Evolutionary conservation across 2,329 filamentous ascomycete genomes (phyloP).

Genomic region (Diaporthe sp.): DNA sequence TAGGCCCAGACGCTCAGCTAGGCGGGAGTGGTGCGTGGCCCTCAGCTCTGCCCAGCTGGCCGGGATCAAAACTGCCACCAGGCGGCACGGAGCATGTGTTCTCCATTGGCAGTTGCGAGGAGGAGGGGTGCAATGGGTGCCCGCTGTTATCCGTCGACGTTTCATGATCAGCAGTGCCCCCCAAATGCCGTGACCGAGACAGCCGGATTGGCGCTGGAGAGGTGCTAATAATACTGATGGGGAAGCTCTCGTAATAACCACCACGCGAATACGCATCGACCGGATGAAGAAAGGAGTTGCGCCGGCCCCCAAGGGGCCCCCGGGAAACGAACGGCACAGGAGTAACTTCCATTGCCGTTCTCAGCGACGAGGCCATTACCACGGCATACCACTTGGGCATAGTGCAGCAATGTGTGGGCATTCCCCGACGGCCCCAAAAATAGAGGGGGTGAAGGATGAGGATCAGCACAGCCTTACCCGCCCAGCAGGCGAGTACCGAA

Average conservation of each 20-base stretch:
- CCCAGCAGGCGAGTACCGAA: slow-evolving; percentile 30
- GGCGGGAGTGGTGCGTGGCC: slow-evolving; percentile 39
- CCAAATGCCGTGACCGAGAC: slow-evolving; percentile 26
- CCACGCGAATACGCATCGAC: slow-evolving; percentile 17
- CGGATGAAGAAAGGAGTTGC: slow-evolving; percentile 12
- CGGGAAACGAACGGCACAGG: slow-evolving; percentile 6
- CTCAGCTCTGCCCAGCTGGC: slow-evolving; percentile 30
- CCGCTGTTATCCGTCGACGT: slow-evolving; percentile 35
- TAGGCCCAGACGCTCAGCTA: not conserved
- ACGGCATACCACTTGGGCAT: slow-evolving; percentile 10
- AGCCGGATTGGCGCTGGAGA: slow-evolving; percentile 31
- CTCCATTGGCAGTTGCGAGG: not conserved
- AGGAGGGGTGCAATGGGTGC: not conserved
- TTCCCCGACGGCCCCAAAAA: slow-evolving; percentile 13
- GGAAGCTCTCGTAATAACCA: slow-evolving; percentile 3
- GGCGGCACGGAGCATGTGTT: slow-evolving; percentile 25
- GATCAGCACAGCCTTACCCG: slow-evolving; percentile 35
- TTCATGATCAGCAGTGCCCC: slow-evolving; percentile 23
- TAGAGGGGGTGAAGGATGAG: slow-evolving; percentile 34
- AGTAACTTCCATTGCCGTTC: slow-evolving; percentile 16
- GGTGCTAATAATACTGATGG: slow-evolving; percentile 13
- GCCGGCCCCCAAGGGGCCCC: not conserved
- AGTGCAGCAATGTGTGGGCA: slow-evolving; percentile 9
- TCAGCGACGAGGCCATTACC: slow-evolving; percentile 16
- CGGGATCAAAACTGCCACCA: slow-evolving; percentile 38